A percentile compares a stretch with the other conserved stretches of the same genome.
Evolutionary conservation across 78 protist species (phyloP).

Genomic region (Dictyostelium capitatum): DNA sequence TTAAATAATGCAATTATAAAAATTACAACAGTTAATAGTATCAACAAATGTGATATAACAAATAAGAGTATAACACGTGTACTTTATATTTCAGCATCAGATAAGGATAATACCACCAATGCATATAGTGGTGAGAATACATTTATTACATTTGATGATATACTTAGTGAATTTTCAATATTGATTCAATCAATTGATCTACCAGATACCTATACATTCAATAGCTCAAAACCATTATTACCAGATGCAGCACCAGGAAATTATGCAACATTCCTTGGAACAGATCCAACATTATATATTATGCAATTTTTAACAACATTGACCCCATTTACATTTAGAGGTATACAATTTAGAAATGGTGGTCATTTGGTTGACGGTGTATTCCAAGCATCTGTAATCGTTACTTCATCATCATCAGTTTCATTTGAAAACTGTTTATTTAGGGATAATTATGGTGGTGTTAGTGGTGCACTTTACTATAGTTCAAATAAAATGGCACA

Average conservation of each 20-base stretch:
- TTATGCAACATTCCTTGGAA: slow-evolving; percentile 1
- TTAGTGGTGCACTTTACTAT: neutral
- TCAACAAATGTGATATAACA: neutral
- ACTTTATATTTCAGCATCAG: neutral
- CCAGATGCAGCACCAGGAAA: neutral
- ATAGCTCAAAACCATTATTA: neutral
- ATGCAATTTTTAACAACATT: neutral
- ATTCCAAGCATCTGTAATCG: neutral
- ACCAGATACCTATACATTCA: neutral
- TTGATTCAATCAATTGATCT: neutral
- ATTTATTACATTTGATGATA: neutral
- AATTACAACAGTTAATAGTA: neutral
- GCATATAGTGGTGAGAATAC: neutral
- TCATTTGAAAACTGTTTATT: neutral
- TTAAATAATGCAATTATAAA: neutral
- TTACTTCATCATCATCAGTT: neutral
- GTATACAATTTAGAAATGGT: slow-evolving; percentile 26
- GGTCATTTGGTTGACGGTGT: neutral
- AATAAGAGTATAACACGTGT: neutral
- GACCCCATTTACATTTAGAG: neutral
- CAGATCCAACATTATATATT: neutral
- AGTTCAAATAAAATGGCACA: neutral
- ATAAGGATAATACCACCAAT: neutral
- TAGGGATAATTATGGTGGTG: neutral
- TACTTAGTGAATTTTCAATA: neutral